A percentile compares a stretch with the other conserved stretches of the same genome.
These are phyloP conservation scores for Grifola frondosa DNA, from an alignment of 1,284 basidiomycete genomes.

Conservation along the genomic window DNA sequence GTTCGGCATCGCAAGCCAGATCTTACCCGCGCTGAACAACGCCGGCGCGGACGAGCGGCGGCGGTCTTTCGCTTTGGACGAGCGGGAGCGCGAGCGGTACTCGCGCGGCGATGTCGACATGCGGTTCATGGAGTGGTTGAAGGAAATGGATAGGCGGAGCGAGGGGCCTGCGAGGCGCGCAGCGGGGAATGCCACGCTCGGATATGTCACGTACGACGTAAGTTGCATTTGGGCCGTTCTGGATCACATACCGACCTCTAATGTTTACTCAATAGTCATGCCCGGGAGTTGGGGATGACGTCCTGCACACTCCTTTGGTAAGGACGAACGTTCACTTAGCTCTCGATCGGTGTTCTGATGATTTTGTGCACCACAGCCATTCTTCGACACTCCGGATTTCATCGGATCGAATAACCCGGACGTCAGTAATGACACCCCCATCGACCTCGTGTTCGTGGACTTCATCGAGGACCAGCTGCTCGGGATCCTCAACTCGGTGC, in stretches of 20 bases:
- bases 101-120: constrained; percentile 50
- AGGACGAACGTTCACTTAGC: background rate
- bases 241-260: background rate
- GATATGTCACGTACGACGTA: constrained; percentile 75
- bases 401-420: constrained; percentile 55
- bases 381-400: constrained; percentile 54
- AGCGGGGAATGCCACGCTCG: constrained; percentile 54
- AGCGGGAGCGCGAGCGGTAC: constrained; percentile 43
- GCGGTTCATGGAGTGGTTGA: constrained; percentile 54
- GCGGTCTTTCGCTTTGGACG: constrained; percentile 26
- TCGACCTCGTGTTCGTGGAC: constrained; percentile 72
- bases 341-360: background rate
- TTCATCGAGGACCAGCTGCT: constrained; percentile 60
- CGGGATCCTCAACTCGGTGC: constrained; percentile 52
- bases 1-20: constrained; percentile 47
- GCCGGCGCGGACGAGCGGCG: constrained; percentile 37
- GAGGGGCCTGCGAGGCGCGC: constrained; percentile 34
- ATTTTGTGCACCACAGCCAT: constrained; percentile 34
- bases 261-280: constrained; percentile 46
- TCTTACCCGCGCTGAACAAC: constrained; percentile 56
- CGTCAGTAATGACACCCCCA: constrained; percentile 46
- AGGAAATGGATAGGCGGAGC: constrained; percentile 48
- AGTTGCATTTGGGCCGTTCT: constrained; percentile 25
- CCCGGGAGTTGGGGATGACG: constrained; percentile 73
- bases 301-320: constrained; percentile 51